These are phyloP conservation scores for Rhodotorula glutinis DNA, from an alignment of 1,284 basidiomycete genomes.

Conservation along the genomic window DNA sequence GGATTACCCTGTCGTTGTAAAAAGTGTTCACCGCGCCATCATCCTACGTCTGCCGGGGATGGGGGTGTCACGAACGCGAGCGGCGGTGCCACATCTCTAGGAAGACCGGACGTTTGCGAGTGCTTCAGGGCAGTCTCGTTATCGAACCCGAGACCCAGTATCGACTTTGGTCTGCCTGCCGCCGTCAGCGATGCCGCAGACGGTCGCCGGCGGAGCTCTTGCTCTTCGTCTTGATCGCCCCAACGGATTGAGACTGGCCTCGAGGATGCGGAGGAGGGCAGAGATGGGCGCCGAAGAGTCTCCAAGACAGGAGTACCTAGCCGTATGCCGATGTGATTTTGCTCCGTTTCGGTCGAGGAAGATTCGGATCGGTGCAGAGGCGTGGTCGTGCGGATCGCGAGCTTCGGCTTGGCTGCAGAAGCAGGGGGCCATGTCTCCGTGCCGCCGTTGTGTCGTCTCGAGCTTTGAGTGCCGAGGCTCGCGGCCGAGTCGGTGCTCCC, in stretches of 20 bases:
- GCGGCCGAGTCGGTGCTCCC: not conserved
- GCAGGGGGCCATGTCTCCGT: not conserved
- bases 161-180: not conserved
- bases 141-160: not conserved
- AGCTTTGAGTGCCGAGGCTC: not conserved
- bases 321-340: not conserved
- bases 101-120: no score
- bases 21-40: not conserved
- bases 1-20: not conserved
- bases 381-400: not conserved
- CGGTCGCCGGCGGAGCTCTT: not conserved
- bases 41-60: not conserved
- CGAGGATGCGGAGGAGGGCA: not conserved
- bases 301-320: not conserved
- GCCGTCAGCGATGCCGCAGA: not conserved
- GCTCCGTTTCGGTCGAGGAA: not conserved
- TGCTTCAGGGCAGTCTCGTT: not conserved
- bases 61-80: slow-evolving; percentile 19
- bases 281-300: not conserved
- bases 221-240: slow-evolving; percentile 1
- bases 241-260: slow-evolving; percentile 5
- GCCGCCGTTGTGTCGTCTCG: no score
- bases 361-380: not conserved
- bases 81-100: no score
- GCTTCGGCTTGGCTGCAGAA: not conserved